Base-by-base conservation (phyloP, 768 basidiomycete genomes). In the Kwoniella sp. region DNA sequence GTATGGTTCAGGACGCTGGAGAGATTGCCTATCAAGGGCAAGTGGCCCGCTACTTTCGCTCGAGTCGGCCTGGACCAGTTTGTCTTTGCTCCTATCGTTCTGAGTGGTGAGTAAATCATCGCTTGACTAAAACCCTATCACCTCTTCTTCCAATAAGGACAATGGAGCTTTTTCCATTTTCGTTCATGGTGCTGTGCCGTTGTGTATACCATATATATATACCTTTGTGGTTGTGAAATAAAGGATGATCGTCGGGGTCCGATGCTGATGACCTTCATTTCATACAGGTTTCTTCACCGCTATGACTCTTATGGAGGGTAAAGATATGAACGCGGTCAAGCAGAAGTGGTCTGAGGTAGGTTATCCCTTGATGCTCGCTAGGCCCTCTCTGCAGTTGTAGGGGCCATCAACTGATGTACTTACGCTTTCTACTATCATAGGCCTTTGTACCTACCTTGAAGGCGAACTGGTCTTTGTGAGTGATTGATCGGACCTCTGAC, bases 31-130 rank as follows among this genome's bases (percentile, higher is more conserved):
- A 89, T 92, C 74, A 60, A 67, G 47, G 50, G 33, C 30, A 74
- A 71, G 63, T 69, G 66, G 64, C 67, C 68, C 26, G 70, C 65
- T 21, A 68, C 73, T 0, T 61, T 70, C 21, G 68, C 68, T 47
- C 53, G 74, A 88, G 89, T 91, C 6, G 90, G 85, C 80, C 83
- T 93, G 26, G 92, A 94, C 77, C 92, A 95, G 80, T 85, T 85
- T 5, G 70, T 90, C 13, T 82, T 91, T 51, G 88, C 90, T 1
- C 92, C 92, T 10, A 82, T 88, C 85, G 67, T 64, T 29, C 80
- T 87, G 47, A 83, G 80, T 33, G 81, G 72, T 71, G 50, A 50
- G 72, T 71, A n/a, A 33, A 33, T 13, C 33, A 33, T 6, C 5
- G 13, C 17, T 24, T 2, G 17, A 9, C 50, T 25, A 19, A 26